phyloP scores from a whole-genome alignment of 495 filamentous ascomycete genomes.

The Tuber umbilicatum region DNA sequence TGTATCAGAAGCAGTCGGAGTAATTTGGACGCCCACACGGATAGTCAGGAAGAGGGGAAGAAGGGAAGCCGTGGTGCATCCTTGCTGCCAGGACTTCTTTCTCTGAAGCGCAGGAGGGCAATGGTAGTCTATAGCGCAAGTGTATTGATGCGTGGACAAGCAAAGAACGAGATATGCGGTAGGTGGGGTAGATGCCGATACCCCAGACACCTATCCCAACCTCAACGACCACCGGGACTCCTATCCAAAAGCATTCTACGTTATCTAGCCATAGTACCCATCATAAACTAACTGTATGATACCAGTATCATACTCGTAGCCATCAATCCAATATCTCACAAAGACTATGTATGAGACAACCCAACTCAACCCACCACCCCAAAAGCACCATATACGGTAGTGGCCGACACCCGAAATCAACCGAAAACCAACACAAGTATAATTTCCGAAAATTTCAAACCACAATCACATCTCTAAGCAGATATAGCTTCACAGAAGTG shows the following conservation, averaged over 20 bases:
- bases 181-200: neutral
- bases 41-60: neutral
- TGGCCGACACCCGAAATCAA: too few species aligned
- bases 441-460: too few species aligned
- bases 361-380: neutral
- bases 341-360: neutral
- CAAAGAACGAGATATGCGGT: neutral
- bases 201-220: neutral
- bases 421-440: too few species aligned
- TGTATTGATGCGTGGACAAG: neutral
- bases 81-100: neutral
- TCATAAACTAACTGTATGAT: neutral
- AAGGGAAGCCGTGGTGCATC: neutral
- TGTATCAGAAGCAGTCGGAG: neutral
- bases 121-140: too few species aligned
- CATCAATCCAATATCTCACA: neutral
- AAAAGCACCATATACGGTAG: too few species aligned
- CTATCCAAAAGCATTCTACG: neutral
- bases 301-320: neutral
- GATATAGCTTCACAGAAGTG: too few species aligned
- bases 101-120: neutral
- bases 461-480: too few species aligned
- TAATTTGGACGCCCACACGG: neutral
- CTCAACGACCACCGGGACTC: neutral
- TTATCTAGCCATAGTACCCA: neutral